Conservation (phyloP, 495 filamentous ascomycete species). For the Penicillium bialowiezense region DNA sequence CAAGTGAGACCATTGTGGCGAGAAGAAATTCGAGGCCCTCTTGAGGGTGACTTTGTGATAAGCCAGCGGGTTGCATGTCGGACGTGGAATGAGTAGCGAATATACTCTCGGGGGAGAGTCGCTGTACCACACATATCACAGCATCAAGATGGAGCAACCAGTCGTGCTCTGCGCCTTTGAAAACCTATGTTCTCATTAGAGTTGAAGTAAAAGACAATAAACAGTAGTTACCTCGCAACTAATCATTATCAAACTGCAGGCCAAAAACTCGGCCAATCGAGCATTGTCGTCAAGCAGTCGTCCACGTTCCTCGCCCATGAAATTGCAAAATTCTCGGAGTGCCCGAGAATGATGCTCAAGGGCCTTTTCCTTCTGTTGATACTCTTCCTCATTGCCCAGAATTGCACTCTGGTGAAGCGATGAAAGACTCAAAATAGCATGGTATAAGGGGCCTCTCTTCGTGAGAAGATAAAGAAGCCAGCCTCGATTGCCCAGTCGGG, state of each 20-base stretch:
- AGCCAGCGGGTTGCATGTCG: not conserved
- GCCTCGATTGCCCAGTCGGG: slow-evolving; percentile 5
- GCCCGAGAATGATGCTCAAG: slow-evolving; percentile 5
- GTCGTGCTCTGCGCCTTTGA: slow-evolving; percentile 6
- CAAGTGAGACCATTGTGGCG: slow-evolving; percentile 2
- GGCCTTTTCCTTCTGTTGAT: slow-evolving; percentile 3
- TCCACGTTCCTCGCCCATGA: slow-evolving; percentile 5
- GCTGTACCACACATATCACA: not conserved
- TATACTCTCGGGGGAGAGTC: slow-evolving; percentile 1
- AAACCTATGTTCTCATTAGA: not conserved
- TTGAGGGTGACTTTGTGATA: not conserved
- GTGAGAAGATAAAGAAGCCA: slow-evolving; percentile 3
- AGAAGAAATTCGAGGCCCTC: slow-evolving; percentile 5
- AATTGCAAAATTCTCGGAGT: not conserved
- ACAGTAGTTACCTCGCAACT: not conserved
- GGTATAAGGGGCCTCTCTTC: slow-evolving; percentile 5
- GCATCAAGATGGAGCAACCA: slow-evolving; percentile 7
- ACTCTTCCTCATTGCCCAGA: slow-evolving; percentile 4
- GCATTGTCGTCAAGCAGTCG: slow-evolving; percentile 1
- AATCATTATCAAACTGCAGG: slow-evolving; percentile 8
- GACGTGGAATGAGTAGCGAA: not conserved
- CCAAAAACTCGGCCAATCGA: slow-evolving; percentile 3
- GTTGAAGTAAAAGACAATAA: not conserved
- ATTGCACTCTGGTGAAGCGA: slow-evolving; percentile 7
- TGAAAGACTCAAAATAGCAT: slow-evolving; percentile 3